Evolutionary conservation across 352 stramenopile genomes (phyloP).

Genomic region (Elongisporangium undulatum): DNA sequence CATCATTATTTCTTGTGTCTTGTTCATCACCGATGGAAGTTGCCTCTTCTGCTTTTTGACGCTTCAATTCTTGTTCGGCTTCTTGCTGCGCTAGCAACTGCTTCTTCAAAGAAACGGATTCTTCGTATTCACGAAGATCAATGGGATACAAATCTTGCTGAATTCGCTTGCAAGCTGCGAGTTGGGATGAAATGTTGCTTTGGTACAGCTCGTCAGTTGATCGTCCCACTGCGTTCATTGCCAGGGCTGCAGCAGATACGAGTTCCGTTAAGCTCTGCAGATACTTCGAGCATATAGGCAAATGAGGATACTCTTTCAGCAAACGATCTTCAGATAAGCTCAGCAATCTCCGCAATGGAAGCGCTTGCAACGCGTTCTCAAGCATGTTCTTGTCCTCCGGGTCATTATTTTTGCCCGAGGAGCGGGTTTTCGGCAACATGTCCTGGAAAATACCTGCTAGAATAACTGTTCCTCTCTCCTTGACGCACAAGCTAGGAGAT

Average conservation of each 20-base stretch:
- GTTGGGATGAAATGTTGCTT: slow-evolving; percentile 26
- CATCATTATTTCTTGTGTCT: slow-evolving; percentile 2
- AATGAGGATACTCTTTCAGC: slow-evolving; percentile 64
- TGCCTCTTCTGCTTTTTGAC: slow-evolving; percentile 39
- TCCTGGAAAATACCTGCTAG: slow-evolving; percentile 73
- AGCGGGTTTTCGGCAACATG: slow-evolving; percentile 48
- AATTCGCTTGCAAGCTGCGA: slow-evolving; percentile 56
- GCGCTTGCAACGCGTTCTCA: slow-evolving; percentile 36
- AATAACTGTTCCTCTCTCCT: slow-evolving; percentile 80
- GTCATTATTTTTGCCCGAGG: slow-evolving; percentile 4
- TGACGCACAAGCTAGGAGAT: slow-evolving; percentile 82
- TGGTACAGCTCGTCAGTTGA: slow-evolving; percentile 46
- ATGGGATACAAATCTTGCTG: slow-evolving; percentile 64
- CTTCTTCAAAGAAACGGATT: slow-evolving; percentile 36
- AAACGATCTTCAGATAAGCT: slow-evolving; percentile 72
- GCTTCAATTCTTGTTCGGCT: slow-evolving; percentile 38
- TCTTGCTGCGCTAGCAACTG: slow-evolving; percentile 37
- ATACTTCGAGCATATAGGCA: slow-evolving; percentile 80
- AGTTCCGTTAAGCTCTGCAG: slow-evolving; percentile 84
- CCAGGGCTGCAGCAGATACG: slow-evolving; percentile 62
- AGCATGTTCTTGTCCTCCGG: slow-evolving; percentile 19
- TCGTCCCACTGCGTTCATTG: slow-evolving; percentile 45
- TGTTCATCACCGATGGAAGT: slow-evolving; percentile 14
- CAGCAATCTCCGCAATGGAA: slow-evolving; percentile 69
- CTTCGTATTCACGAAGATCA: slow-evolving; percentile 67